Conservation (phyloP, 208 protist genomes). For the Crithidia thermophila region DNA sequence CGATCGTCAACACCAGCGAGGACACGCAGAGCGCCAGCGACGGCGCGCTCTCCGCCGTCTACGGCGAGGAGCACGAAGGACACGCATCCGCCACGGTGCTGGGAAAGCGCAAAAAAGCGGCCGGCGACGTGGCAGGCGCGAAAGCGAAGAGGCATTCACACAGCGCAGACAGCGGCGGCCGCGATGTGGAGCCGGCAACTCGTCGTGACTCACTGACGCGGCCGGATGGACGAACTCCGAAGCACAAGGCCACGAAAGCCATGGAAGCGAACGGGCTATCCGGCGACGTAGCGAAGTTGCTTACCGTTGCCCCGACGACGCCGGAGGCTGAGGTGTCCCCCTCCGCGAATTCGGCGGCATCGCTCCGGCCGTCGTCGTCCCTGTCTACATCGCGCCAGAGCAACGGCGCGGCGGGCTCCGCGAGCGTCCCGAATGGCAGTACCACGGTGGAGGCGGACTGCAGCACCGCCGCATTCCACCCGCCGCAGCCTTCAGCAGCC, state of each 20-base stretch:
- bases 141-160: not conserved
- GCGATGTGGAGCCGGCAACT: no score
- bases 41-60: not conserved
- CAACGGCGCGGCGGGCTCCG: not conserved
- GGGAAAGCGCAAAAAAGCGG: not conserved
- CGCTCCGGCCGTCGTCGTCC: not conserved
- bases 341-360: not conserved
- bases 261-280: no score
- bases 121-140: not conserved
- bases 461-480: not conserved
- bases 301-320: no score
- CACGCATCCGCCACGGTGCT: not conserved
- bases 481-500: not conserved
- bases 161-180: no score
- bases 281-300: no score
- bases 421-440: not conserved
- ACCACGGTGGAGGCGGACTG: not conserved
- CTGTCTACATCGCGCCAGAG: not conserved
- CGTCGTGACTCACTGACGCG: no score
- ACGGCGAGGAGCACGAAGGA: constrained; percentile 7
- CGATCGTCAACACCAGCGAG: constrained; percentile 22
- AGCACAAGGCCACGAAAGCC: no score
- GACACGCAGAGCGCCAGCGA: constrained; percentile 24
- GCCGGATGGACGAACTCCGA: no score
- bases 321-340: not conserved